These are phyloP conservation scores for Aspergillus sp. DNA, from an alignment of 2,329 filamentous ascomycete genomes.

Conservation along the genomic window DNA sequence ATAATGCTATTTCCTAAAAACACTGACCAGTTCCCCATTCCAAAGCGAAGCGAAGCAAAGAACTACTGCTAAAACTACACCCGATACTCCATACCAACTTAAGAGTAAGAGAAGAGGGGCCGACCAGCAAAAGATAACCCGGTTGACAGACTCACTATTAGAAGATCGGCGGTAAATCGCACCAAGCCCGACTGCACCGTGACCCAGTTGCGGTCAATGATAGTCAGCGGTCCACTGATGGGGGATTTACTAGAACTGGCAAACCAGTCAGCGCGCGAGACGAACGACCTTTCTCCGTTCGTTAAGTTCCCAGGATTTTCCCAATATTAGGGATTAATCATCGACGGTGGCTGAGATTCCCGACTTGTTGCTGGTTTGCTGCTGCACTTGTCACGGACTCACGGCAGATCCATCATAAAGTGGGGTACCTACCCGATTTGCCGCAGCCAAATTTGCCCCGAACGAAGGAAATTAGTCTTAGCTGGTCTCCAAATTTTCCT, in stretches of 20 bases:
- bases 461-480: neutral
- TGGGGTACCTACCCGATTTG: slow-evolving; percentile 11
- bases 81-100: no score
- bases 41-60: slow-evolving; percentile 2
- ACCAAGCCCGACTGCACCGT: slow-evolving; percentile 7
- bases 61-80: no score
- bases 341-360: slow-evolving; percentile 3
- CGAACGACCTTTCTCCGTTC: neutral
- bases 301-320: neutral
- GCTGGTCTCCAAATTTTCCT: slow-evolving; percentile 3
- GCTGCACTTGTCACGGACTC: slow-evolving; percentile 11
- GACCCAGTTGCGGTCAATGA: slow-evolving; percentile 5
- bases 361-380: neutral
- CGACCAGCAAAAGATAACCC: slow-evolving; percentile 4
- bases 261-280: neutral
- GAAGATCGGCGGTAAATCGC: slow-evolving; percentile 10
- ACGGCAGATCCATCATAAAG: slow-evolving; percentile 15
- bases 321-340: slow-evolving; percentile 1
- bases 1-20: neutral
- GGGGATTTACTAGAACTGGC: slow-evolving; percentile 1
- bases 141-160: slow-evolving; percentile 10
- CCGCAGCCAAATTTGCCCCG: slow-evolving; percentile 6
- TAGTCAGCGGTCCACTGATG: slow-evolving; percentile 8
- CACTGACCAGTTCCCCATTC: neutral
- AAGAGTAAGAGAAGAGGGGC: neutral